phyloP scores from a whole-genome alignment of 2,329 filamentous ascomycete genomes.

The Leptographium flavum region DNA sequence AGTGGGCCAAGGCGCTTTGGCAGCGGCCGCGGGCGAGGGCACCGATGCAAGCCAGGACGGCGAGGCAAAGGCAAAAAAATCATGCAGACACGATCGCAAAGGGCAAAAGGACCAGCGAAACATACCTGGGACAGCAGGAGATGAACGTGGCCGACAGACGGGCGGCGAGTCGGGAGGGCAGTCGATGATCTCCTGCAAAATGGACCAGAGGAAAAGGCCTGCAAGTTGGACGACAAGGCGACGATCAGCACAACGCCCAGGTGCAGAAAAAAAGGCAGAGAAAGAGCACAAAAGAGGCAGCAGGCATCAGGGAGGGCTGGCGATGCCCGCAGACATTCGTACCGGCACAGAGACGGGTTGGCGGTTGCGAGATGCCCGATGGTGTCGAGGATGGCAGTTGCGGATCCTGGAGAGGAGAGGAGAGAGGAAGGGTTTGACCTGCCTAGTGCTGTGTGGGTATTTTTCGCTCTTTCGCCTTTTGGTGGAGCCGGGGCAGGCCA shows the following conservation, averaged over 20 bases:
- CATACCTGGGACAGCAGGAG: conserved; percentile 9
- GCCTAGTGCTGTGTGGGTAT: neutral
- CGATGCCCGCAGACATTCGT: neutral
- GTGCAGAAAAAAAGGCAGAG: neutral
- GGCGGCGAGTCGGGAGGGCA: neutral
- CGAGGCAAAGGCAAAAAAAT: conserved; percentile 4
- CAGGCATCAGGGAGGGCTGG: neutral
- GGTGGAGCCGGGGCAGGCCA: neutral
- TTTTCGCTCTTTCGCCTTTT: conserved; percentile 3
- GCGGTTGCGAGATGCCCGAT: conserved; percentile 1
- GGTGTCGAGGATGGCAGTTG: neutral
- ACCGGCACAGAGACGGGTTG: neutral
- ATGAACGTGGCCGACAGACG: conserved; percentile 4
- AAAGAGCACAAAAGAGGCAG: neutral
- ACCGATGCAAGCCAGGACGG: neutral
- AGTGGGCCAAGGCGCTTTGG: neutral
- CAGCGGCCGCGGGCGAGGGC: neutral
- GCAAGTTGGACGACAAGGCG: neutral
- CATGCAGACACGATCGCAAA: conserved; percentile 7
- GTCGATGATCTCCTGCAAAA: conserved; percentile 1
- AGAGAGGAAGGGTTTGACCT: conserved; percentile 1
- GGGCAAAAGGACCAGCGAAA: conserved; percentile 3
- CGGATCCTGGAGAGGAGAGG: neutral
- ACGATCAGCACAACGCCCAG: neutral
- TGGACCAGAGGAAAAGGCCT: neutral